Conservation (phyloP, 176 grass and related monocot species). For the Juncus effusus region DNA sequence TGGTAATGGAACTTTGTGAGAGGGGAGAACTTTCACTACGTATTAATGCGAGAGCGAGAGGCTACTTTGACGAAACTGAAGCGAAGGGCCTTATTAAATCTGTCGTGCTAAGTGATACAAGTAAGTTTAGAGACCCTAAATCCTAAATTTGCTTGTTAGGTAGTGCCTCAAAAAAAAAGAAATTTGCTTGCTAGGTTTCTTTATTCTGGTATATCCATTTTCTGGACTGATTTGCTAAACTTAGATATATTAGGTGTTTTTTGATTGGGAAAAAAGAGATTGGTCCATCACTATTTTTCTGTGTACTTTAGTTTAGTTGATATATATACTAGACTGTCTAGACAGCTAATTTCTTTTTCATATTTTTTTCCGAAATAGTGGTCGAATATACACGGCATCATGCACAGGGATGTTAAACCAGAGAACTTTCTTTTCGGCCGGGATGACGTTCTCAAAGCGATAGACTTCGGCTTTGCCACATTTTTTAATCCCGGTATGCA, state of each 20-base stretch:
- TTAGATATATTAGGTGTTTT: too few species aligned
- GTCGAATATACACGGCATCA: background rate
- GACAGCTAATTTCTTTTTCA: background rate
- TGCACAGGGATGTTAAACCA: constrained; percentile 16
- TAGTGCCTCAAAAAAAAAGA: too few species aligned
- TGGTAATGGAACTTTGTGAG: constrained; percentile 17
- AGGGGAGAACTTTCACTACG: background rate
- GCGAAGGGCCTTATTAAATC: background rate
- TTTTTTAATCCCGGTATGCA: constrained; percentile 7
- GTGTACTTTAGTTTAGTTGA: background rate
- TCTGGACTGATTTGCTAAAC: too few species aligned
- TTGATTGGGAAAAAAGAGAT: background rate
- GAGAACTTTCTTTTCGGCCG: constrained; percentile 16
- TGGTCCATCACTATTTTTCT: too few species aligned
- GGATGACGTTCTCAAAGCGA: background rate
- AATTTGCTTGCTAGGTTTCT: too few species aligned
- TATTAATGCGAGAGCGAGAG: background rate
- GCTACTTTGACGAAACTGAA: background rate
- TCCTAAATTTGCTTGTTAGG: too few species aligned
- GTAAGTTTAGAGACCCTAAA: background rate
- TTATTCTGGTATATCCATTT: too few species aligned
- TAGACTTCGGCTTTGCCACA: constrained; percentile 13
- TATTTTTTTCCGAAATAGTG: background rate
- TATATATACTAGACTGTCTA: background rate
- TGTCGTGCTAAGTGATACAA: background rate